These are phyloP conservation scores for Cerioporus squamosus DNA, from an alignment of 1,284 basidiomycete species.

Conservation along the genomic window DNA sequence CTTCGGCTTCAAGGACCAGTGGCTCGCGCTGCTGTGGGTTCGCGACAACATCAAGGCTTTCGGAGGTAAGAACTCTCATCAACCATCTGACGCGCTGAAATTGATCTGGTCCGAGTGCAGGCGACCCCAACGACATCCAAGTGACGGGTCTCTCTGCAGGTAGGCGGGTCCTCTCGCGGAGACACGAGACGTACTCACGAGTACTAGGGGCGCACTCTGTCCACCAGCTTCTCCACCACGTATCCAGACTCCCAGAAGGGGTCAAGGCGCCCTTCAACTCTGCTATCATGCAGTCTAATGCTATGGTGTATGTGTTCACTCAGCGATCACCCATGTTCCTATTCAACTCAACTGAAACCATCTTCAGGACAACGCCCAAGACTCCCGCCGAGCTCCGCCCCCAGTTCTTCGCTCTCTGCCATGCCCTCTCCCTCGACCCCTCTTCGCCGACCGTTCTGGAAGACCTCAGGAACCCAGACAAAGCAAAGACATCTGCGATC, in stretches of 20 bases:
- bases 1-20: constrained; percentile 82
- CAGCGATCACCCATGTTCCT: background rate
- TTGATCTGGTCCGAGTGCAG: constrained; percentile 35
- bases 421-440: constrained; percentile 58
- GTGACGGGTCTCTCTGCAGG: constrained; percentile 74
- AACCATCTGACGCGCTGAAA: background rate
- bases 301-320: constrained; percentile 55
- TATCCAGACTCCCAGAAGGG: constrained; percentile 63
- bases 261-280: constrained; percentile 65
- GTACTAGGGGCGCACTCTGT: constrained; percentile 69
- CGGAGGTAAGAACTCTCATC: constrained; percentile 48
- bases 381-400: constrained; percentile 57
- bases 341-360: background rate
- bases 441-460: constrained; percentile 48
- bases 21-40: constrained; percentile 66
- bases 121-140: constrained; percentile 61
- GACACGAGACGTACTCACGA: background rate
- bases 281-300: constrained; percentile 73
- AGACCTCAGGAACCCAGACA: constrained; percentile 52
- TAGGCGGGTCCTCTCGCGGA: constrained; percentile 19
- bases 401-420: constrained; percentile 67
- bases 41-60: constrained; percentile 60
- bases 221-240: constrained; percentile 74
- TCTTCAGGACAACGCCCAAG: constrained; percentile 54
- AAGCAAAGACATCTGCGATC: constrained; percentile 53